Evolutionary conservation across 2,329 filamentous ascomycete species (phyloP), one percentile per base, ranked within the genome.

Genomic region (Colletotrichum aenigma): DNA sequence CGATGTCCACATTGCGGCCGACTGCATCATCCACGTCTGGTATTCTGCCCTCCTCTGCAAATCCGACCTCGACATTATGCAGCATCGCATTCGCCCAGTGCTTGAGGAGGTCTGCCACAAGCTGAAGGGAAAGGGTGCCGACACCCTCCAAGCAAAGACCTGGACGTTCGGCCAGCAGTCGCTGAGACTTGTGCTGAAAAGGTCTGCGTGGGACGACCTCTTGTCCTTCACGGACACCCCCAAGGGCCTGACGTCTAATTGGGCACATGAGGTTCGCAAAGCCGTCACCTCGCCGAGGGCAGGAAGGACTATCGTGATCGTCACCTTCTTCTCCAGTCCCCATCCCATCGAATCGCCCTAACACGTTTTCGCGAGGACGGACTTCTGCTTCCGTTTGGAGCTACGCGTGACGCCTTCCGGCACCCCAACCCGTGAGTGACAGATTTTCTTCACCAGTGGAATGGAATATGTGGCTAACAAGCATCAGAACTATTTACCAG

Each of bases 1-100:
- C 1, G 21, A 78, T 24, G 32, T 56, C 2, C 34, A 77, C 1
- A 69, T 69, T 12, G 78, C 78, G 1, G 67, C 72, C 1, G 74
- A 78, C 30, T 75, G 67, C 61, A 79, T 79, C 6, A 76, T 79
- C 7, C 75, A 79, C 21, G 12, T 78, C 36, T 79, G 74, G 77
- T 79, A 79, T 34, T 79, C 78, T 8, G 70, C 78, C 7, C 55
- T 74, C 34, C 32, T 79, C 9, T 62, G 62, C 18, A 55, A 69
- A 28, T 75, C 70, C 1, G 30, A 78, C 65, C 60, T 75, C 4
- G 36, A 74, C 9, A 30, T 34, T 4, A 48, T 77, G 13, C 67
- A 76, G 7, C 48, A 78, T 32, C 62, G 12, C 6, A 65, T 65
- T n/a, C 28, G 60, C 43, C 38, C 38, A 61, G 30, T 24, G 75